Evolutionary conservation across 1,284 basidiomycete genomes (phyloP).

Genomic region (Trichosporon asahii): DNA sequence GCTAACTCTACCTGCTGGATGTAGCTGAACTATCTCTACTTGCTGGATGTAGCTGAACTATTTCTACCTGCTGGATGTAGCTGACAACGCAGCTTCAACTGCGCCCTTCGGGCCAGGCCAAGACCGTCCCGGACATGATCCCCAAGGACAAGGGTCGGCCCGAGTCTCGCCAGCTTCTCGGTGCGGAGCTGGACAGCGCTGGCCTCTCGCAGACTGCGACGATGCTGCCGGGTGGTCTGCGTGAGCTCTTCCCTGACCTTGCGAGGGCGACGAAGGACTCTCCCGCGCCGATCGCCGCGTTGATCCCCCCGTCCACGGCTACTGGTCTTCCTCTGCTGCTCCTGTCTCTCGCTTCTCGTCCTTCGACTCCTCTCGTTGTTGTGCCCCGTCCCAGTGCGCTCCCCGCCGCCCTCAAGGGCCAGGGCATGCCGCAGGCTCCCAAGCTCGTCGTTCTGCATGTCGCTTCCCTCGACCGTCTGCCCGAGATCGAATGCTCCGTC

Average conservation of each 20-base stretch:
- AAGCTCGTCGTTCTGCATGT: conserved; percentile 39
- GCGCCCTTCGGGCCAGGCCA: conserved; percentile 43
- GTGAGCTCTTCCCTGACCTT: conserved; percentile 39
- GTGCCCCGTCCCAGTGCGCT: conserved; percentile 34
- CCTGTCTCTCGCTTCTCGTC: conserved; percentile 34
- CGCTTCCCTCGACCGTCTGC: conserved; percentile 22
- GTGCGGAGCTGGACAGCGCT: conserved; percentile 19
- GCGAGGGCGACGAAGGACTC: conserved; percentile 12
- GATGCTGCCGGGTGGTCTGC: conserved; percentile 38
- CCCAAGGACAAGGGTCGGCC: background rate
- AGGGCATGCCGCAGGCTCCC: conserved; percentile 23
- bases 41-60: background rate
- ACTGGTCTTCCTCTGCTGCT: conserved; percentile 41
- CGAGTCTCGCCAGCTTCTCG: conserved; percentile 15
- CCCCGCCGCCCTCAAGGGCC: conserved; percentile 23
- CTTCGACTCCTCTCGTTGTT: conserved; percentile 35
- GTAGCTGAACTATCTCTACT: too few species aligned
- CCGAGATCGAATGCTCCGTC: conserved; percentile 22
- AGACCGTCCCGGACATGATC: conserved; percentile 29
- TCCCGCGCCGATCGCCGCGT: conserved; percentile 32
- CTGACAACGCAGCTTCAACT: conserved; percentile 40
- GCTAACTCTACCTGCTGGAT: too few species aligned
- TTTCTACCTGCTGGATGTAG: too few species aligned
- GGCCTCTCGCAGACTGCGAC: conserved; percentile 38
- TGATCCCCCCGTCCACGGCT: conserved; percentile 38